Conservation (phyloP, 306 rosid species). For the Cucurbita maxima region DNA sequence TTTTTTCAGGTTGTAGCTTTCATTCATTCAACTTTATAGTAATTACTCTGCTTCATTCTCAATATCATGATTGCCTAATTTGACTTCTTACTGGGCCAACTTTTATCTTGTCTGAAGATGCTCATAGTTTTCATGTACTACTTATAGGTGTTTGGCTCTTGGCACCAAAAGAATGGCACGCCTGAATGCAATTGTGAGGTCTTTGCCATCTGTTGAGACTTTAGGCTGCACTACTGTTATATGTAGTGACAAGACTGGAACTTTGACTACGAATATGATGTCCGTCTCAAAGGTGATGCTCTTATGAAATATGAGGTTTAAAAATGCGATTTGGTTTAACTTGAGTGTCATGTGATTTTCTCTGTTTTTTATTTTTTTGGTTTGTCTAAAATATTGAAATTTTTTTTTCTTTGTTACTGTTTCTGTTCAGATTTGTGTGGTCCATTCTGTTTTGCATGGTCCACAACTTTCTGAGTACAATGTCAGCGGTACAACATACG, state of each 20-base stretch:
- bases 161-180: constrained; percentile 98
- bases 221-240: constrained; percentile 97
- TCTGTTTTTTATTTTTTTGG: not conserved
- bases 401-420: not conserved
- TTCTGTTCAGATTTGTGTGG: constrained; percentile 61
- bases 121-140: not conserved
- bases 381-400: not conserved
- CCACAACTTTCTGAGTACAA: constrained; percentile 59
- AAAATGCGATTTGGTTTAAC: not conserved
- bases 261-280: constrained; percentile 96
- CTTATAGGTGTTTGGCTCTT: constrained; percentile 83
- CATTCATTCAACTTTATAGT: not conserved
- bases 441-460: constrained; percentile 47
- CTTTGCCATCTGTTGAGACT: constrained; percentile 91
- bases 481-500: constrained; percentile 82
- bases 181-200: constrained; percentile 87
- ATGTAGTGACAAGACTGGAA: constrained; percentile 98
- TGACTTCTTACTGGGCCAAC: constrained; percentile 9
- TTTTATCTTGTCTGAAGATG: not conserved
- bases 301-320: not conserved
- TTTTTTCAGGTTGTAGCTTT: not conserved
- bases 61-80: not conserved
- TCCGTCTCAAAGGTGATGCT: constrained; percentile 68
- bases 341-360: not conserved
- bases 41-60: not conserved